Conservation (phyloP, 495 filamentous ascomycete species). For the Xylaria telfairii region DNA sequence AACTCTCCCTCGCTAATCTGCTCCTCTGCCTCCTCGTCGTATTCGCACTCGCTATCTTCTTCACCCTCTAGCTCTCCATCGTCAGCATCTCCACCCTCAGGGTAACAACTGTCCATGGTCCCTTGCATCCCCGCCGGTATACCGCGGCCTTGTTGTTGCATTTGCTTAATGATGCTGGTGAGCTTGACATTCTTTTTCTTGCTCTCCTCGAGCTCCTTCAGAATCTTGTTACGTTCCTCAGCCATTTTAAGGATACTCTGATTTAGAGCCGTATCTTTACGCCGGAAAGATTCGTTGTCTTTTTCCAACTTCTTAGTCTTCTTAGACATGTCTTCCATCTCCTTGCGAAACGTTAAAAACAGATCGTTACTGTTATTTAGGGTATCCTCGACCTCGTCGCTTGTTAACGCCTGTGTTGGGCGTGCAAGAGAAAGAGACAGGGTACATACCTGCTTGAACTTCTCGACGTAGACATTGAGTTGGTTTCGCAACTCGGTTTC, state of each 20-base stretch:
- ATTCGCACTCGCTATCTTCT: conserved; percentile 66
- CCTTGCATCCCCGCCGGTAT: conserved; percentile 63
- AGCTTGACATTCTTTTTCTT: conserved; percentile 92
- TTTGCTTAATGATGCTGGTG: conserved; percentile 88
- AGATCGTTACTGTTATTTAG: conserved; percentile 98
- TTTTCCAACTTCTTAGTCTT: conserved; percentile 98
- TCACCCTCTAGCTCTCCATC: conserved; percentile 81
- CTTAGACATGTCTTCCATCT: conserved; percentile 99
- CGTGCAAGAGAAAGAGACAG: conserved; percentile 36
- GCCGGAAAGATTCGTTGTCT: conserved; percentile 87
- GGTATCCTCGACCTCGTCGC: conserved; percentile 90
- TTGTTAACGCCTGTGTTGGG: conserved; percentile 41
- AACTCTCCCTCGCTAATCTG: conserved; percentile 51
- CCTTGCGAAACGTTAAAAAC: conserved; percentile 96
- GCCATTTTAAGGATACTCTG: conserved; percentile 98
- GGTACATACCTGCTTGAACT: conserved; percentile 94
- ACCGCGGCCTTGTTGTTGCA: conserved; percentile 89
- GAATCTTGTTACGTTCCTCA: conserved; percentile 84
- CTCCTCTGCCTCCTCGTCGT: conserved; percentile 56
- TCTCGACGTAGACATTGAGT: conserved; percentile 98
- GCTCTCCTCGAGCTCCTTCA: conserved; percentile 79
- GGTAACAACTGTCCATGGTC: conserved; percentile 60
- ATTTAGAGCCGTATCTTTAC: conserved; percentile 93
- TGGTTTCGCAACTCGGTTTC: conserved; percentile 93
- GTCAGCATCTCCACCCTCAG: conserved; percentile 52